Base-by-base conservation (phyloP, 1,284 basidiomycete genomes). In the Boletellus deceptivus region DNA sequence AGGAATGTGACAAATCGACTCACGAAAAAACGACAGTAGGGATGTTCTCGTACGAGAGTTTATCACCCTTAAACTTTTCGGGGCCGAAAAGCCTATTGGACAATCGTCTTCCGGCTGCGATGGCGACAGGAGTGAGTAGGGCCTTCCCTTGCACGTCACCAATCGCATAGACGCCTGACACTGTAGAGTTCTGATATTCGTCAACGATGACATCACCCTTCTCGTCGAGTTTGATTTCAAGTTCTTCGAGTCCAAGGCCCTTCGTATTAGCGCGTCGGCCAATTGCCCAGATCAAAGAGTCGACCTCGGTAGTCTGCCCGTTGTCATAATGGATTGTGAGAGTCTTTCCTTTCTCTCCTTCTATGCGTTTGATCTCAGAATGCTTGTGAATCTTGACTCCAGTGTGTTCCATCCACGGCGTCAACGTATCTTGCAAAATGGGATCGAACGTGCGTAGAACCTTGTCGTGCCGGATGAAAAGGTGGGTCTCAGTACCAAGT, bases 91-190 rank as follows among this genome's bases (percentile, higher is more conserved):
- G 73, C 46, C 97, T 77, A 75, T 98, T 99, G 45, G 86, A 80
- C 36, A 98, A 74, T 55, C 93, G 77, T 51, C 96, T 78, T 22
- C 94, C 96, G 6, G 97, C 97, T 43, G 96, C 96, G 55, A 99
- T 97, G 20, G 96, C 97, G 6, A 99, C 97, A n/a, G 97, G 96
- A 1, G 96, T 99, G 54, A 99, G 78, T 25, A 95, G 75, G 22
- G 84, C 91, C 72, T 96, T 95, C 54, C 96, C 96, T 57, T 84
- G 83, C 14, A 95, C 91, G 68, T 99, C 96, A 9, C 96, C 97
- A 54, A 99, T 86, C 4, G 93, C 84, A 48, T 80, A 88, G 58
- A 99, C 77, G 50, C 82, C 78, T 17, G 79, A 72, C 16, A 94
- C 81, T 54, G 73, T 84, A 45, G 92, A 84, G 64, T 86, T 84